Percentiles rank a stretch among this genome's conserved stretches.
Conservation (phyloP, 352 stramenopile genomes). For the Phytopythium montanum region DNA sequence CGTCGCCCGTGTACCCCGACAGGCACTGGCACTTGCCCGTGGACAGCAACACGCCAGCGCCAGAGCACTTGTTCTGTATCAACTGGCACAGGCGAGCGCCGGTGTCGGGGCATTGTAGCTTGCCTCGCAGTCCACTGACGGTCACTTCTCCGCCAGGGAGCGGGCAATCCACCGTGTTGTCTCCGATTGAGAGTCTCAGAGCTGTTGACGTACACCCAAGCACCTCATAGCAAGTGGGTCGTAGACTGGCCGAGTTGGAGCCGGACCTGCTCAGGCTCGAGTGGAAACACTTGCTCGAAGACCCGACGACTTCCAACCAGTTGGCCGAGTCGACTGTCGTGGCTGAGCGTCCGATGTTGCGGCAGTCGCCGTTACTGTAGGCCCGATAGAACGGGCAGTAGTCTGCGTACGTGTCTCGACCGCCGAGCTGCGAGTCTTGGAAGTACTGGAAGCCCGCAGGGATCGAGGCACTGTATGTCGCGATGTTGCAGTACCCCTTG, state of each 20-base stretch:
- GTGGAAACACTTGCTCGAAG: slow-evolving; percentile 65
- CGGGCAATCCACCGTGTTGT: slow-evolving; percentile 51
- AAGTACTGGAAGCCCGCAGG: slow-evolving; percentile 83
- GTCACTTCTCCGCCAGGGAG: slow-evolving; percentile 50
- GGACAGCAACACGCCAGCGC: slow-evolving; percentile 45
- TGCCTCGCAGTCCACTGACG: slow-evolving; percentile 45
- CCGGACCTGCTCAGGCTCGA: slow-evolving; percentile 56
- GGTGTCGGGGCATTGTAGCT: slow-evolving; percentile 40
- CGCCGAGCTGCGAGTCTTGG: slow-evolving; percentile 45
- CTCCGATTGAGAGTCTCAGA: slow-evolving; percentile 45
- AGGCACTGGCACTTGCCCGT: slow-evolving; percentile 56
- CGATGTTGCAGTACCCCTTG: slow-evolving; percentile 79
- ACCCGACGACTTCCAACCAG: slow-evolving; percentile 48
- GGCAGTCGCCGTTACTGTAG: slow-evolving; percentile 79
- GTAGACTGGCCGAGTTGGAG: slow-evolving; percentile 24
- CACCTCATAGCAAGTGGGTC: slow-evolving; percentile 58
- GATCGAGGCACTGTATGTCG: slow-evolving; percentile 59
- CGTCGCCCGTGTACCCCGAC: slow-evolving; percentile 37
- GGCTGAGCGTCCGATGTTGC: slow-evolving; percentile 36
- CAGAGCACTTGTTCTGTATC: slow-evolving; percentile 65
- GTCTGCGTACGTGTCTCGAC: slow-evolving; percentile 62
- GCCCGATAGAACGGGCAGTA: slow-evolving; percentile 79
- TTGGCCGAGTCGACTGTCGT: slow-evolving; percentile 37
- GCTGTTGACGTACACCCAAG: slow-evolving; percentile 36
- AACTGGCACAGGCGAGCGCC: slow-evolving; percentile 55